Evolutionary conservation across 1,284 basidiomycete species (phyloP), one percentile per base, ranked within the genome.

Genomic region (Trametes pubescens): DNA sequence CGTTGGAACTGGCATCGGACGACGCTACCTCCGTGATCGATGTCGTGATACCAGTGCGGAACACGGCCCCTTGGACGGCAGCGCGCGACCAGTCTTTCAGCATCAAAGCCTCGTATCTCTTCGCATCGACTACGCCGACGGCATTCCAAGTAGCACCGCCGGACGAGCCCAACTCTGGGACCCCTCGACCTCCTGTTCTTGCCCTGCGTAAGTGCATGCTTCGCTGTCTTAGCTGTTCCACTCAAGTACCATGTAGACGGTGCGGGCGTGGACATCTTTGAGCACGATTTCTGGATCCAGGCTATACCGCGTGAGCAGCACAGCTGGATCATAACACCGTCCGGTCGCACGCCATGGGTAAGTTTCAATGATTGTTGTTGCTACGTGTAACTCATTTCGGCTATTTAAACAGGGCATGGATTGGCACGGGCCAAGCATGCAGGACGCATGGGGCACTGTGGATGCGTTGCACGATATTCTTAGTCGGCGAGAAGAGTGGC

Each of bases 361-460:
- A 53, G 77, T 65, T 4, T 18, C 22, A 10, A 13, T 24, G 6
- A 34, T 40, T 10, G 18, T 38, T 38, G 2, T 10, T 13, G 18
- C 14, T 35, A 13, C 22, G 1, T 22, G 32, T 22, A 37, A 3
- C 5, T 7, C 14, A 7, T 7, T 32, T 29, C 34, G 51, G 46
- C 44, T 35, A 14, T 18, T 11, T n/a, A 51, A 7, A 34, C 24
- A 94, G 92, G 93, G 93, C 7, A 81, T 93, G 56, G 93, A 95
- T 73, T 95, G 93, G 93, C 93, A 93, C 71, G 91, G 92, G 0
- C 86, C 88, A 1, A 92, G 90, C 62, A 77, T 87, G 1, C 72
- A 77, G 21, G 90, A 94, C 69, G 87, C 85, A 0, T 91, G 85
- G 82, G 74, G 69, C 14, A 74, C 84, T 8, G 75, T 91, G 1